phyloP scores from a whole-genome alignment of 768 basidiomycete genomes.

The Neoboletus magnificus region DNA sequence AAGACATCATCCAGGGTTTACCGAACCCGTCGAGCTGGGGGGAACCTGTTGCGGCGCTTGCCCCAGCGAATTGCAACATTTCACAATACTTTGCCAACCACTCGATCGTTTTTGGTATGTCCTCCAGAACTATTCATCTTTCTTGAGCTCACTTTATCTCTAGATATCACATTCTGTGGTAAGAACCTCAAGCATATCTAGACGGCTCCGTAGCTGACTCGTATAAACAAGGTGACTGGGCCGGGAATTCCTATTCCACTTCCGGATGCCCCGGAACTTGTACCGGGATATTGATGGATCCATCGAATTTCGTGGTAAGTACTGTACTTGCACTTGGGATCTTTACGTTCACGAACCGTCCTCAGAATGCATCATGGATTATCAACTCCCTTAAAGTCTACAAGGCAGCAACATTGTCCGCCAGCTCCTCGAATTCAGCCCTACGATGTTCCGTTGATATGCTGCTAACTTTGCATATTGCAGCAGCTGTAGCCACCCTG shows the following conservation, averaged over 20 bases:
- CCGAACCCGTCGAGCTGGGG: conserved; percentile 73
- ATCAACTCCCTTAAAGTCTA: conserved; percentile 80
- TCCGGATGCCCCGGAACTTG: conserved; percentile 77
- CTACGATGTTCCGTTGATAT: conserved; percentile 2
- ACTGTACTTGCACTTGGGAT: not conserved
- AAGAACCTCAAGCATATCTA: conserved; percentile 17
- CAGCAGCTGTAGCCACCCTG: conserved; percentile 1
- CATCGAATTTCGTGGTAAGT: conserved; percentile 67
- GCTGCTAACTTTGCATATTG: conserved; percentile 10
- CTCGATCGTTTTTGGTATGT: conserved; percentile 71
- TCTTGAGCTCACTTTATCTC: conserved; percentile 14
- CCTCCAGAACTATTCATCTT: not conserved
- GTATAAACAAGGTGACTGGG: conserved; percentile 65
- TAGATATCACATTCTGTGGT: conserved; percentile 86
- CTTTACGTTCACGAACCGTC: conserved; percentile 2
- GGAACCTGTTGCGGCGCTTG: conserved; percentile 57
- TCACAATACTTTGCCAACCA: conserved; percentile 61
- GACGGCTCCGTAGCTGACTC: conserved; percentile 3
- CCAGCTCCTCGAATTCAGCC: conserved; percentile 27
- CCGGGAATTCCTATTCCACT: conserved; percentile 75
- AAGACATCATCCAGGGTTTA: conserved; percentile 56
- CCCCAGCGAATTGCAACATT: conserved; percentile 54
- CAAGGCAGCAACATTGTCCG: conserved; percentile 49
- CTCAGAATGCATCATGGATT: conserved; percentile 75
- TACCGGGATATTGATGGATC: conserved; percentile 56